Base-by-base conservation (phyloP, 805 yeast species). In the Scheffersomyces amazonensis region DNA sequence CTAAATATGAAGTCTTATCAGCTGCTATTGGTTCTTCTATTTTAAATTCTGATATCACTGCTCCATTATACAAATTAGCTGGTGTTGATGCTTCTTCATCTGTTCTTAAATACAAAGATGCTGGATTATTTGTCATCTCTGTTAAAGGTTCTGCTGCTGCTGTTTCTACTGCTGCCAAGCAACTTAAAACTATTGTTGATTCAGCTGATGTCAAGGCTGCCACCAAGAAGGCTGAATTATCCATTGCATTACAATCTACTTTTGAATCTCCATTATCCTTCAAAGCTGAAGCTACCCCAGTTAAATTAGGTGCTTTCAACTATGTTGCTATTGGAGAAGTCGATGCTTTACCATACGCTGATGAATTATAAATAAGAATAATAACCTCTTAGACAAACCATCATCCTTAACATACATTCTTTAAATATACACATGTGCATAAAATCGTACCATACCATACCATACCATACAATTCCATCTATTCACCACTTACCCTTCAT, bases 251-350 rank as follows among this genome's bases (percentile, higher is more conserved):
- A 56, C 72, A 69, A 56, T 52, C 63, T 30, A 48, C 62, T 24
- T 57, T 56, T 47, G 66, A 57, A 43, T 34, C 47, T 47, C 66
- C 69, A 33, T 47, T 53, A 28, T 50, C 49, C 16, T 48, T 60
- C 41, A 52, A 60, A 41, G 53, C 69, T 28, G 58, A 60, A 40
- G 62, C 66, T 32, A 65, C 59, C 36, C 54, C 58, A 33, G 58
- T 50, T 42, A 71, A 76, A 56, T 53, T 84, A 44, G 75, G 74
- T 48, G 80, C 80, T 57, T 82, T 81, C 73, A 88, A 83, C 72
- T 82, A 85, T 58, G 93, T 83, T 49, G 96, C 93, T 47, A 82
- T 87, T 46, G 99, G 98, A 69, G 83, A 88, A 65, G 80, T 83
- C 44, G 83, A 81, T 59, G 80, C 79, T 49, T 80, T 91, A 70